Evolutionary conservation across 495 filamentous ascomycete species (phyloP), one percentile per base, ranked within the genome.

Genomic region (Articulospora tetracladia): DNA sequence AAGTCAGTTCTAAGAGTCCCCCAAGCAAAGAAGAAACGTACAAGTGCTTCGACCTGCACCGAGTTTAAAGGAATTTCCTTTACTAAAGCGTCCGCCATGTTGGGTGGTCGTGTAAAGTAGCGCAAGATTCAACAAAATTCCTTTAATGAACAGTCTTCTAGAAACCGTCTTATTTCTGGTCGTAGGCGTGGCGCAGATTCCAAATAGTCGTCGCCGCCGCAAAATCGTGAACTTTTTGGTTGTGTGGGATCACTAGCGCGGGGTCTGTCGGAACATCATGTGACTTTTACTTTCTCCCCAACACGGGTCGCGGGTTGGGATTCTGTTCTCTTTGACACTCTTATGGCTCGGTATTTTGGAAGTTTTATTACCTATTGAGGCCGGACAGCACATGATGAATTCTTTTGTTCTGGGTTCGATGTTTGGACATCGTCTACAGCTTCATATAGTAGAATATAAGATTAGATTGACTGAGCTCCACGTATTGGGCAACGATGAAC

Each of bases 31-130:
- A 32, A 22, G 4, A 1, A 11, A 56, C 71, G 51, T 84, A 91
- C 90, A 76, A 93, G 76, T 62, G 88, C 88, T 72, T 91, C 89
- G 63, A 93, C 83, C 74, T 91, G 88, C 65, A 93, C 86, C 71
- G 86, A 83, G 76, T 80, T 83, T 69, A 88, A 75, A 65, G 86
- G 82, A 62, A 72, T 69, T 67, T 83, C 76, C 75, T 82, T 83
- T 53, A 24, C 15, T 23, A 41, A n/a, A 17, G 50, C 12, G 34
- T 70, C 68, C 34, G 68, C 68, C 68, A 70, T 70, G 53, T 52
- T 70, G 57, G 49, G 34, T 23, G 32, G 22, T n/a, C 25, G 24
- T 30, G 19, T 32, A 17, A 23, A 11, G n/a, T 15, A 15, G 19
- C 6, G 17, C 19, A 20, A 59, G 24, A 12, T 51, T 11, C 13